Evolutionary conservation across 2,329 filamentous ascomycete genomes (phyloP).

Genomic region (Geosmithia flava): DNA sequence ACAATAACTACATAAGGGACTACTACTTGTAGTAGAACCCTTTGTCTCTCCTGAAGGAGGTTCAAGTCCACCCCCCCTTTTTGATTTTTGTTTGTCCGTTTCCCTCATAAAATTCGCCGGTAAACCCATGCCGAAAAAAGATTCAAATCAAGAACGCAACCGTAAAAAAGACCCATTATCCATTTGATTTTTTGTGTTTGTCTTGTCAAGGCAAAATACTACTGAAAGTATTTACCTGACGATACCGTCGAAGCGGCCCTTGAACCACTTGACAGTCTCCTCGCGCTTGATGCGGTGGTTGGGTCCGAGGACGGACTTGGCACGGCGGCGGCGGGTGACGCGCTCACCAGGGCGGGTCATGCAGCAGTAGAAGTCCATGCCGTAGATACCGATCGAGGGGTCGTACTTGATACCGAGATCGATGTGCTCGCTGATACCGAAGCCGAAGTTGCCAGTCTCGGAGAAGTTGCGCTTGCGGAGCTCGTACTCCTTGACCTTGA

Average conservation of each 20-base stretch:
- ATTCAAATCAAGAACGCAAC: constrained; percentile 14
- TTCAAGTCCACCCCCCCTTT: constrained; percentile 1
- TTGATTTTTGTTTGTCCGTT: constrained; percentile 9
- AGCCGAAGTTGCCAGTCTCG: constrained; percentile 99
- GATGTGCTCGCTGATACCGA: constrained; percentile 99
- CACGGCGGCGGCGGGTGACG: constrained; percentile 87
- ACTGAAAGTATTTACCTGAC: constrained; percentile 59
- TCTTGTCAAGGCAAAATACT: neutral
- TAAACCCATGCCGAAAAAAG: constrained; percentile 21
- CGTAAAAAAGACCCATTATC: neutral
- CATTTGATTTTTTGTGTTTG: too few species aligned
- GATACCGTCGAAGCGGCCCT: constrained; percentile 88
- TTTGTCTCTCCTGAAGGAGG: constrained; percentile 6
- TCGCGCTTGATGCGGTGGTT: constrained; percentile 86
- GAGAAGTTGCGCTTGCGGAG: constrained; percentile 99
- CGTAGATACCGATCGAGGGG: constrained; percentile 95
- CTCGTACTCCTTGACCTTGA: constrained; percentile 99
- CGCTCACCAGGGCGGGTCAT: constrained; percentile 99
- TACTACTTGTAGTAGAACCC: neutral
- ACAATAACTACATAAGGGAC: constrained; percentile 18
- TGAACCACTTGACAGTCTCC: constrained; percentile 97
- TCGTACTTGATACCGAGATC: constrained; percentile 99
- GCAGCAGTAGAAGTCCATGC: constrained; percentile 99
- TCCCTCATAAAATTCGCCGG: constrained; percentile 24
- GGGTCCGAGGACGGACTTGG: constrained; percentile 74